Evolutionary conservation across 495 filamentous ascomycete genomes (phyloP).

Genomic region (Schizothecium vesticola): DNA sequence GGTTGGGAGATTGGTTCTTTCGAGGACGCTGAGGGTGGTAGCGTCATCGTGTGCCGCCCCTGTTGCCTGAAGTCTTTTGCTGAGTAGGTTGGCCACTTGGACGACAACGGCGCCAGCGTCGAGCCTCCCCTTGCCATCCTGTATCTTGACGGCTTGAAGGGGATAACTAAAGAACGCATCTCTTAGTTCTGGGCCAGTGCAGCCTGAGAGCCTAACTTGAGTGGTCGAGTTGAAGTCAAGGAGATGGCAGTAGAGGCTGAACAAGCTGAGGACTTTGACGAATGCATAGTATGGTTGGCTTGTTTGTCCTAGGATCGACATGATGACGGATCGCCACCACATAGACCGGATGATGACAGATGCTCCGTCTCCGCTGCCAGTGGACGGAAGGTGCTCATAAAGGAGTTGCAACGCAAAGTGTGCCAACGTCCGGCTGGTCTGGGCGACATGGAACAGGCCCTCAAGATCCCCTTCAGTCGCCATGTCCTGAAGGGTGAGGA

Average conservation of each 20-base stretch:
- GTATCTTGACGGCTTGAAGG: slow-evolving; percentile 34
- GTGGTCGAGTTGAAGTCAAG: slow-evolving; percentile 17
- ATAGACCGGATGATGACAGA: no score
- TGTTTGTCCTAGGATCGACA: slow-evolving; percentile 53
- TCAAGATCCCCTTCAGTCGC: not conserved
- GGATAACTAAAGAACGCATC: slow-evolving; percentile 47
- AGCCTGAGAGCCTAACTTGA: no score
- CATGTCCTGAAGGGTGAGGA: not conserved
- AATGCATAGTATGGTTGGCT: slow-evolving; percentile 70
- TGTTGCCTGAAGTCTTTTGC: no score
- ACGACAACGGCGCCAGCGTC: no score
- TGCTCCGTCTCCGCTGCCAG: no score
- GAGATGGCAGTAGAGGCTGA: slow-evolving; percentile 51
- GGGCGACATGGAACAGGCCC: slow-evolving; percentile 39
- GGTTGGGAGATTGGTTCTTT: slow-evolving; percentile 20
- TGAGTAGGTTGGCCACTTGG: no score
- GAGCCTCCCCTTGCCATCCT: no score
- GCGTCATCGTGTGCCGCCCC: not conserved
- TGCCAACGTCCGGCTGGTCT: slow-evolving; percentile 47
- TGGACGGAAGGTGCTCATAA: no score
- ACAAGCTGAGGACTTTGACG: slow-evolving; percentile 56
- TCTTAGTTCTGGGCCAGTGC: not conserved
- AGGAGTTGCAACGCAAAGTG: slow-evolving; percentile 54
- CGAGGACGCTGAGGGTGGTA: slow-evolving; percentile 11
- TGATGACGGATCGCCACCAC: slow-evolving; percentile 64